Evolutionary conservation across 495 filamentous ascomycete genomes (phyloP).

Genomic region (Tuber microsphaerosporum): DNA sequence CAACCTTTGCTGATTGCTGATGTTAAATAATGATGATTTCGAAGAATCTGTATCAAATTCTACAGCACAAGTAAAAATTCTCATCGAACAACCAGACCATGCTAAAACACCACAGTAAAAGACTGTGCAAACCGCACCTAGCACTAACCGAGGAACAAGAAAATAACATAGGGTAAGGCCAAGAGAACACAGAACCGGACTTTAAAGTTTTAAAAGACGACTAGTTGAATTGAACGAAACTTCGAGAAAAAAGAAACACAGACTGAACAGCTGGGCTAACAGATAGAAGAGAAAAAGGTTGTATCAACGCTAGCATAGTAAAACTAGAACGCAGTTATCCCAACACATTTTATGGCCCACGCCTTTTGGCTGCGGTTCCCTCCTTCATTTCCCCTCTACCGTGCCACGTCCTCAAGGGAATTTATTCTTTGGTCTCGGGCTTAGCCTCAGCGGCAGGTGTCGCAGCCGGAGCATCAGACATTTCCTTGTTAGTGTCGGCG

Average conservation of each 20-base stretch:
- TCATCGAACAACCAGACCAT: conserved; percentile 33
- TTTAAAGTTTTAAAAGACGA: conserved; percentile 35
- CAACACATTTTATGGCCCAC: conserved; percentile 38
- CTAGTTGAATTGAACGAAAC: conserved; percentile 38
- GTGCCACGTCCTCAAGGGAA: conserved; percentile 1
- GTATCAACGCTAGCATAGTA: conserved; percentile 37
- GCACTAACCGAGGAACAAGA: conserved; percentile 33
- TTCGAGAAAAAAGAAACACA: conserved; percentile 27
- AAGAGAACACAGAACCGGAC: conserved; percentile 31
- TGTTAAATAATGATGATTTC: not conserved
- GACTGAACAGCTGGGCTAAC: conserved; percentile 28
- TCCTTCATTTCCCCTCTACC: conserved; percentile 6
- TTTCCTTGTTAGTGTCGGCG: conserved; percentile 55
- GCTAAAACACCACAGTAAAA: conserved; percentile 31
- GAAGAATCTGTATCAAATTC: conserved; percentile 40
- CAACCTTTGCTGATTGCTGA: not conserved
- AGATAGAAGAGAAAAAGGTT: conserved; percentile 34
- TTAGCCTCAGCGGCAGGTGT: conserved; percentile 57
- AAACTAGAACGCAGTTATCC: conserved; percentile 33
- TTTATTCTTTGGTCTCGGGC: conserved; percentile 44
- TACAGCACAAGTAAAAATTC: conserved; percentile 34
- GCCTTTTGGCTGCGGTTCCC: conserved; percentile 22
- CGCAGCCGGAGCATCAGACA: conserved; percentile 47
- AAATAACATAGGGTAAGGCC: conserved; percentile 27
- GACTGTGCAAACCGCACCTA: conserved; percentile 26